Evolutionary conservation across 768 basidiomycete genomes (phyloP), one percentile per base, ranked within the genome.

Genomic region (Suillus brevipes): DNA sequence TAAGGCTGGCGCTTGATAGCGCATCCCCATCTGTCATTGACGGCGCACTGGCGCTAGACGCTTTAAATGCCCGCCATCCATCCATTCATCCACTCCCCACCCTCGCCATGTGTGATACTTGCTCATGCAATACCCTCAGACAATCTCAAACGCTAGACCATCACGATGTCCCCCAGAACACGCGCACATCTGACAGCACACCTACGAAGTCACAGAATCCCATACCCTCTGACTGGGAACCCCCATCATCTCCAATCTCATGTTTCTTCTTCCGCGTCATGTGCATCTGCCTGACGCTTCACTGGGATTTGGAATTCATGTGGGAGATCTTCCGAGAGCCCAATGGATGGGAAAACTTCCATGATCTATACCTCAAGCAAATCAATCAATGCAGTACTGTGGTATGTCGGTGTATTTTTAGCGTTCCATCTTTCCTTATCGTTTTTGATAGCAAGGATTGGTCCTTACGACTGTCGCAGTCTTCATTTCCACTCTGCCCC

Each of bases 361-460:
- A 57, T 37, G 5, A 14, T 25, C 23, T 5, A 57, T 57, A 57
- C n/a, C 37, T 57, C 14, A 16, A 3, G 25, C 56, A 57, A 23
- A 37, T 57, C 6, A 38, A 57, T 38, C 56, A 57, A 9, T 23
- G 38, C n/a, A 57, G 56, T 25, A 57, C 56, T 10, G 37, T 57
- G 37, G 37, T 57, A 38, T 16, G 37, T 25, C 18, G 0, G 23
- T 4, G 14, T 8, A 16, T 6, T 14, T 5, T 16, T 4, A 23
- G 14, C 14, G 9, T 8, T 38, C 10, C 4, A 57, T 4, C 2
- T 10, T 36, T 36, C 5, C 14, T 13, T 23, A 14, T 57, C 56
- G 23, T 37, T 16, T 9, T 57, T 38, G n/a, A 25, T 38, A 57
- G 56, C 56, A 57, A 57, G 56, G 56, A 57, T 57, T 57, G 37